Percentiles rank a stretch among this genome's conserved stretches.
These are phyloP conservation scores for Mycena kentingensis DNA, from an alignment of 768 basidiomycete genomes.

Conservation along the genomic window DNA sequence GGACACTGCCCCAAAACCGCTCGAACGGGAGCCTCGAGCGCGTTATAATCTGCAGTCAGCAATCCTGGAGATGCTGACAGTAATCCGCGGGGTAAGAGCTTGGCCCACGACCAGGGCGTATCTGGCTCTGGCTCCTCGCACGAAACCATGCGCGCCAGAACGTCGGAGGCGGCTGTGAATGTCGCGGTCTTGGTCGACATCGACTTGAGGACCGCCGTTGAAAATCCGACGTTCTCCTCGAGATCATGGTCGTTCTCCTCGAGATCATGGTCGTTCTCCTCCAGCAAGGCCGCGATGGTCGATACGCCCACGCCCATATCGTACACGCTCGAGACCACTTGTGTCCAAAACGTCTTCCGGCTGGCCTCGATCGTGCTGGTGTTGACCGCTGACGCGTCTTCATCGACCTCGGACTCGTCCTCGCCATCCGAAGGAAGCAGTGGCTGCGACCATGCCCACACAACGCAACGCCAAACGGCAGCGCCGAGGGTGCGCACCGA, in stretches of 20 bases:
- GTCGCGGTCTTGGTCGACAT: slow-evolving; percentile 35
- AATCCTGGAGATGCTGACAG: slow-evolving; percentile 61
- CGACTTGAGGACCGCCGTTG: slow-evolving; percentile 6
- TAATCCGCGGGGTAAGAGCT: slow-evolving; percentile 52
- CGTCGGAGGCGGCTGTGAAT: slow-evolving; percentile 47
- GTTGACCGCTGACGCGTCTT: slow-evolving; percentile 30
- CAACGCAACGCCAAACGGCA: slow-evolving; percentile 63
- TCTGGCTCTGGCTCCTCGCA: slow-evolving; percentile 31
- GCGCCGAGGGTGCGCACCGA: slow-evolving; percentile 63
- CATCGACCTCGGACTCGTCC: slow-evolving; percentile 32
- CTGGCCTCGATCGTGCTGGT: slow-evolving; percentile 24
- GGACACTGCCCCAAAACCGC: slow-evolving; percentile 58
- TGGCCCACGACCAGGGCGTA: slow-evolving; percentile 48
- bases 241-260: slow-evolving; percentile 8
- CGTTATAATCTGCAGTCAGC: slow-evolving; percentile 52
- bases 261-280: no score
- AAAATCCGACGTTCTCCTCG: slow-evolving; percentile 25
- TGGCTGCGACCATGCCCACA: slow-evolving; percentile 69
- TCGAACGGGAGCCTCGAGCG: slow-evolving; percentile 49
- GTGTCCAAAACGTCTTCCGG: slow-evolving; percentile 41
- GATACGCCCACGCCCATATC: slow-evolving; percentile 63
- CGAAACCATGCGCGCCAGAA: slow-evolving; percentile 58
- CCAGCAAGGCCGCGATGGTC: slow-evolving; percentile 56
- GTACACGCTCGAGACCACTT: slow-evolving; percentile 44
- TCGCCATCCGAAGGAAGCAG: slow-evolving; percentile 36